phyloP scores from a whole-genome alignment of 495 filamentous ascomycete genomes.

The Endocarpon pusillum region DNA sequence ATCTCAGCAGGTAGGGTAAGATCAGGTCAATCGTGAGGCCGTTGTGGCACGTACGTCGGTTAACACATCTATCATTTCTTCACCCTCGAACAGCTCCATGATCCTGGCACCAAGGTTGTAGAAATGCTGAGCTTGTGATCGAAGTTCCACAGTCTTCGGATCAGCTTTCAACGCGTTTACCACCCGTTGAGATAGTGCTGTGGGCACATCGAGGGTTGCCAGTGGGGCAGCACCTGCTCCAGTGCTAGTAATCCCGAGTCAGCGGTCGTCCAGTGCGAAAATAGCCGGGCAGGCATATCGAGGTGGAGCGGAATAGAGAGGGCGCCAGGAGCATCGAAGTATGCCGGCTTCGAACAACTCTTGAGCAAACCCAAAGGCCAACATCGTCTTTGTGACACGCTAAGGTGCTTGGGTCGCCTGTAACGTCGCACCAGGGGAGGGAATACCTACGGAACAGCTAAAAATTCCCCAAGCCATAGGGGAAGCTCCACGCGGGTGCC shows the following conservation, averaged over 20 bases:
- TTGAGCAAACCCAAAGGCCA: too few relatives aligned
- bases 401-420: too few relatives aligned
- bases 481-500: slow-evolving; percentile 70
- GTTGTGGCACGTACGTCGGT: slow-evolving; percentile 34
- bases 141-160: slow-evolving; percentile 66
- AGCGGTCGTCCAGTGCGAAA: too few relatives aligned
- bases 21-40: too few relatives aligned
- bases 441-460: slow-evolving; percentile 52
- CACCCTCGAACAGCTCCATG: slow-evolving; percentile 81
- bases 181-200: slow-evolving; percentile 60
- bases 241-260: slow-evolving; percentile 13
- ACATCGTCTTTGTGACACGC: too few relatives aligned
- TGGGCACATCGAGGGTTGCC: slow-evolving; percentile 66
- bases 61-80: slow-evolving; percentile 67
- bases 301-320: background rate
- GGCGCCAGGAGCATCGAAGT: background rate
- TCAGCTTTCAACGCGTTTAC: slow-evolving; percentile 85
- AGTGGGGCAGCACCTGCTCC: slow-evolving; percentile 43
- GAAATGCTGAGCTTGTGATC: slow-evolving; percentile 67
- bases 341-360: too few relatives aligned
- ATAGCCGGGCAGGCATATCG: too few relatives aligned
- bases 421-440: slow-evolving; percentile 3
- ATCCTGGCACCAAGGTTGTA: slow-evolving; percentile 71
- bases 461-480: slow-evolving; percentile 93
- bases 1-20: background rate